These are phyloP conservation scores for Boletus subcaerulescens DNA, from an alignment of 768 basidiomycete species.

Conservation along the genomic window DNA sequence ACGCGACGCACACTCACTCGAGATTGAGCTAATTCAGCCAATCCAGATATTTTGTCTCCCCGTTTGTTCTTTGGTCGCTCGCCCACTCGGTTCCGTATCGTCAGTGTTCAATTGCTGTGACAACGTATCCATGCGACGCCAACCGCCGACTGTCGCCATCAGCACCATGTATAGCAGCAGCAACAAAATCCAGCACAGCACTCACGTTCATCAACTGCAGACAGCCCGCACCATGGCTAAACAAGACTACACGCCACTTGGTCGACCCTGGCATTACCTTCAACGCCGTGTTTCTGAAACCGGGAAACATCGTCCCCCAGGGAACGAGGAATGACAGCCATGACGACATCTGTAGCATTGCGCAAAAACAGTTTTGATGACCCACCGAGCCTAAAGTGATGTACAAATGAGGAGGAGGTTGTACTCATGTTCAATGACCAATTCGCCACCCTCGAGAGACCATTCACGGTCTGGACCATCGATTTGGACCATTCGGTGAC, in stretches of 20 bases:
- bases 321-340: slow-evolving; percentile 28
- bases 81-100: slow-evolving; percentile 40
- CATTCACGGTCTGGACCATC: slow-evolving; percentile 28
- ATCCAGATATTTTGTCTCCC: slow-evolving; percentile 29
- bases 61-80: slow-evolving; percentile 18
- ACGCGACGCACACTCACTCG: slow-evolving; percentile 12
- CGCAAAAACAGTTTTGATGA: not conserved
- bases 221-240: slow-evolving; percentile 46
- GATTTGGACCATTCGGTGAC: not conserved
- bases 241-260: slow-evolving; percentile 42
- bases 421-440: slow-evolving; percentile 31
- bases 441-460: slow-evolving; percentile 32
- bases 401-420: slow-evolving; percentile 29
- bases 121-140: slow-evolving; percentile 44
- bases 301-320: slow-evolving; percentile 33
- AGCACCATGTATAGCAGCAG: too few species aligned
- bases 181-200: not conserved
- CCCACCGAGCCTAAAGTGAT: not conserved
- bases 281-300: slow-evolving; percentile 26
- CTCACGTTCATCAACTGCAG: slow-evolving; percentile 38
- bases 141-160: slow-evolving; percentile 28
- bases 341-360: slow-evolving; percentile 19
- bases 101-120: slow-evolving; percentile 47
- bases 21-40: slow-evolving; percentile 32
- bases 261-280: slow-evolving; percentile 8